Evolutionary conservation across 164 flowering plant genomes (phyloP).

Genomic region (Echeveria elegans): DNA sequence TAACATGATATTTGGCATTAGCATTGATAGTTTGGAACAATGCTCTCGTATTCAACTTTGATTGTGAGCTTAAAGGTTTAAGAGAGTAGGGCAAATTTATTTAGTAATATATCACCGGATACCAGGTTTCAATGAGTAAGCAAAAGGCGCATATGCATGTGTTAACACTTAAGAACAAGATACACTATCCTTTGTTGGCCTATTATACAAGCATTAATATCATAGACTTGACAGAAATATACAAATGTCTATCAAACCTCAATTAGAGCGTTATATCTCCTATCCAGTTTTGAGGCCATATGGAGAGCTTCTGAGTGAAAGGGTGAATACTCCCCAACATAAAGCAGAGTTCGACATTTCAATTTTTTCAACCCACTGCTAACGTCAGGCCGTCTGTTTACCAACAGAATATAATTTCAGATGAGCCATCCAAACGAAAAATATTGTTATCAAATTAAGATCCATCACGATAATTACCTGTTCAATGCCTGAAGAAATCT

Average conservation of each 20-base stretch:
- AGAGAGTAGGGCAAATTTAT: not conserved
- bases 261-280: slow-evolving; percentile 49
- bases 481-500: slow-evolving; percentile 59
- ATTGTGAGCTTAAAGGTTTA: not conserved
- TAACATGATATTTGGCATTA: too few species aligned
- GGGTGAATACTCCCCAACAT: slow-evolving; percentile 76
- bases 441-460: not conserved
- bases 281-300: slow-evolving; percentile 65
- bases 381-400: slow-evolving; percentile 63
- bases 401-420: not conserved
- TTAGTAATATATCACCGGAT: not conserved
- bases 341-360: slow-evolving; percentile 59
- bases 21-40: not conserved
- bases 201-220: not conserved
- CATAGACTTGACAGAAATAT: not conserved
- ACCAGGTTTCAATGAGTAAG: not conserved
- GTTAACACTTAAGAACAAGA: not conserved
- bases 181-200: not conserved
- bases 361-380: slow-evolving; percentile 49
- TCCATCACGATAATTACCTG: slow-evolving; percentile 24
- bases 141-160: not conserved
- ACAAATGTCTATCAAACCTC: slow-evolving; percentile 40
- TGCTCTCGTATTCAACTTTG: not conserved
- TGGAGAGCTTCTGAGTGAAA: slow-evolving; percentile 63
- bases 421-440: not conserved